phyloP scores from a whole-genome alignment of 1,284 basidiomycete species.

The Meripilus lineatus region DNA sequence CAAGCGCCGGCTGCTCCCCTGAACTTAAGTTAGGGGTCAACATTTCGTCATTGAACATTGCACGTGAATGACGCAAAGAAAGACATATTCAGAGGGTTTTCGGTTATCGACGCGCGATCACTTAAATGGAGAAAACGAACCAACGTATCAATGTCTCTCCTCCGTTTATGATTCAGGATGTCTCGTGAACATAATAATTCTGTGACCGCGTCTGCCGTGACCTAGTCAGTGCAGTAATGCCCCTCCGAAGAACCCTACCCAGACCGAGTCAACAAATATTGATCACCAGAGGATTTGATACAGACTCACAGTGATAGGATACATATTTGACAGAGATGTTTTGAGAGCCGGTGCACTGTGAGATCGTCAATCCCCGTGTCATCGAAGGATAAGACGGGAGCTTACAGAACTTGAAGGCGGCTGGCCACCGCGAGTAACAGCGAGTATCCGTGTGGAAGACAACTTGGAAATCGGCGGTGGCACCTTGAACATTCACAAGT shows the following conservation, averaged over 20 bases:
- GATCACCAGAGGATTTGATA: not conserved
- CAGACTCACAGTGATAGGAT: conserved; percentile 26
- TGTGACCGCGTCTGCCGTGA: too few relatives aligned
- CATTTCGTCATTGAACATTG: too few relatives aligned
- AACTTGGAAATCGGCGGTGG: conserved; percentile 37
- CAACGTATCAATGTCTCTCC: too few relatives aligned
- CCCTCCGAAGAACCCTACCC: conserved; percentile 15
- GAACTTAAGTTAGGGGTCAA: too few relatives aligned
- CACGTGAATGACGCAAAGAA: too few relatives aligned
- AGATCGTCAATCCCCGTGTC: not conserved
- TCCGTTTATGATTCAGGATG: too few relatives aligned
- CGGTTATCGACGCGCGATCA: too few relatives aligned
- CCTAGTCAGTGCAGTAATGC: conserved; percentile 3
- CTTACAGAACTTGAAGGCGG: conserved; percentile 52
- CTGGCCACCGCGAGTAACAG: too few relatives aligned
- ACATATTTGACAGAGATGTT: conserved; percentile 26
- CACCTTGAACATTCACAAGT: conserved; percentile 42
- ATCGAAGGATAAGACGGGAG: conserved; percentile 3
- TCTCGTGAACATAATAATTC: too few relatives aligned
- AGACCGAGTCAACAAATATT: not conserved
- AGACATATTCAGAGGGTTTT: too few relatives aligned
- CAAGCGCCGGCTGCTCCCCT: too few relatives aligned
- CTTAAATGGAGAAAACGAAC: too few relatives aligned
- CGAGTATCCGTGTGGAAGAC: conserved; percentile 56
- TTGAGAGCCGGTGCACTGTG: conserved; percentile 21